Evolutionary conservation across 1,284 basidiomycete species (phyloP).

Genomic region (Pseudomicrostroma phylloplanum): DNA sequence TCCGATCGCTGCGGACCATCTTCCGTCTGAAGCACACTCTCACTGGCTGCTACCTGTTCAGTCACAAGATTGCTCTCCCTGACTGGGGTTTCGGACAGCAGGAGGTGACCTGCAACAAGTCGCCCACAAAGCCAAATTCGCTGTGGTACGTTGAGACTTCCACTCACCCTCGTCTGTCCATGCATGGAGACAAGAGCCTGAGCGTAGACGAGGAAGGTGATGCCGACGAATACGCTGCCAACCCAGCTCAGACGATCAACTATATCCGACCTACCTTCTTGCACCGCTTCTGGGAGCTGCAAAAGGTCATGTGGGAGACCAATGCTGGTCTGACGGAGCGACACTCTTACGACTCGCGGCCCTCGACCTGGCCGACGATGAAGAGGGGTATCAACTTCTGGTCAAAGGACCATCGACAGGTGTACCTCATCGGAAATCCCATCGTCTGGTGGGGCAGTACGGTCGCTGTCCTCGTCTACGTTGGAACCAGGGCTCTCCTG

Average conservation of each 20-base stretch:
- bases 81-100: constrained; percentile 98
- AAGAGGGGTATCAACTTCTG: constrained; percentile 90
- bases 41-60: constrained; percentile 93
- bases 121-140: constrained; percentile 71
- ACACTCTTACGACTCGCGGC: constrained; percentile 89
- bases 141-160: constrained; percentile 92
- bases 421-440: constrained; percentile 92
- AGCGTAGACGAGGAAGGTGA: constrained; percentile 10
- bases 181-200: not conserved
- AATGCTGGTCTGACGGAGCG: constrained; percentile 91
- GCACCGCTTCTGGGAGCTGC: constrained; percentile 82
- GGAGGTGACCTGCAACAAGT: constrained; percentile 94
- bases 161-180: constrained; percentile 58
- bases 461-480: constrained; percentile 73
- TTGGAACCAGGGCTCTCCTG: constrained; percentile 86
- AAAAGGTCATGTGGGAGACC: constrained; percentile 96
- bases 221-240: constrained; percentile 12
- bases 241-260: constrained; percentile 55
- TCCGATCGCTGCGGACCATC: constrained; percentile 73
- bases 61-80: constrained; percentile 92
- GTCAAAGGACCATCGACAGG: constrained; percentile 87
- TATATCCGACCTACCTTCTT: constrained; percentile 81
- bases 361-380: constrained; percentile 78
- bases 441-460: constrained; percentile 92
- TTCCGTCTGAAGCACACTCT: constrained; percentile 80